phyloP scores from a whole-genome alignment of 768 basidiomycete genomes.

The Rhodosporidiobolus odoratus region DNA sequence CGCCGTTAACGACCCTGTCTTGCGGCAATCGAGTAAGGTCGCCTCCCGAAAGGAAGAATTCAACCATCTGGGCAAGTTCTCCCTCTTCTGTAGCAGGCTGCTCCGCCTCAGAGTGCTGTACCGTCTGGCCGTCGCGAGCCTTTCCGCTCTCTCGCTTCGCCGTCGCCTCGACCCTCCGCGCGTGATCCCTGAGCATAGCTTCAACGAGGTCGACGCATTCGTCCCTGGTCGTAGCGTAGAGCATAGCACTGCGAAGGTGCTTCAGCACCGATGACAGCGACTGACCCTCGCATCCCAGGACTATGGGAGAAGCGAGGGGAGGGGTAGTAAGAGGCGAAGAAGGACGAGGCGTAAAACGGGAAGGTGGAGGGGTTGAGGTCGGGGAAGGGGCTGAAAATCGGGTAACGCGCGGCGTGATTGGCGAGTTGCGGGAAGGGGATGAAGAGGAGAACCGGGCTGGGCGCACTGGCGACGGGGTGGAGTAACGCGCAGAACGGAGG shows the following conservation, averaged over 20 bases:
- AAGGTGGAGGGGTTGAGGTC: background rate
- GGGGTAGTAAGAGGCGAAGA: background rate
- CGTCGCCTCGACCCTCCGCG: background rate
- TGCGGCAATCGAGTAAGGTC: background rate
- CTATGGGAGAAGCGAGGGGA: background rate
- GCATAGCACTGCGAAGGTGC: background rate
- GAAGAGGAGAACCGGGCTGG: background rate
- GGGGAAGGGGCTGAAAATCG: background rate
- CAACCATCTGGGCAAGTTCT: background rate
- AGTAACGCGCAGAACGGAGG: background rate
- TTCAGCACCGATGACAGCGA: background rate
- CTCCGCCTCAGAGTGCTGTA: no score
- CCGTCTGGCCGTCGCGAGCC: background rate
- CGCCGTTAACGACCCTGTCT: background rate
- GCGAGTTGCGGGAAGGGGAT: background rate
- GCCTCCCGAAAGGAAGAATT: background rate
- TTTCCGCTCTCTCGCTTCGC: background rate
- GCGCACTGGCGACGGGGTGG: no score
- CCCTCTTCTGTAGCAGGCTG: background rate
- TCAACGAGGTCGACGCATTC: conserved; percentile 6
- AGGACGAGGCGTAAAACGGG: background rate
- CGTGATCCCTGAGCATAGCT: conserved; percentile 3
- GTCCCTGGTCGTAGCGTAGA: background rate
- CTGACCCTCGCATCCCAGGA: background rate
- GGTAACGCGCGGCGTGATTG: background rate